Base-by-base conservation (phyloP, 192 early-diverging fungal species). In the Lunasporangiospora selenospora region DNA sequence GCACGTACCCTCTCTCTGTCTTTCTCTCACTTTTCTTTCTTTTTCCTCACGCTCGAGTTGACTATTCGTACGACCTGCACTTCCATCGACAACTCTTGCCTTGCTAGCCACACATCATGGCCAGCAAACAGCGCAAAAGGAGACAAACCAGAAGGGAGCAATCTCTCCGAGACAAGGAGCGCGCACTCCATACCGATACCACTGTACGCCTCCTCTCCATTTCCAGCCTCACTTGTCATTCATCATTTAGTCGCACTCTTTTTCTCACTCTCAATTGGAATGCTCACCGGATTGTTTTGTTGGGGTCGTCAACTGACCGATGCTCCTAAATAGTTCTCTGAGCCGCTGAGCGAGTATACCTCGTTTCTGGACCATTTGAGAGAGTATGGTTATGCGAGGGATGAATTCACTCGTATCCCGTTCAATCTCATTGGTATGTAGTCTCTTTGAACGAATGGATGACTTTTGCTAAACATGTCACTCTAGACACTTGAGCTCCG, bases 361-460 rank as follows among this genome's bases (percentile, higher is more conserved):
- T 47, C 53, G 6, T 73, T 77, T 34, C 56, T 75, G 30, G 77
- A 67, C 24, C 42, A 53, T 43, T 52, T 75, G 27, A 71, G 77
- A 45, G 62, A 53, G 32, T 48, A 69, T 37, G 77, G 69, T 11
- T 78, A 78, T 58, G 77, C 75, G 38, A 58, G 62, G 10, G 61
- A 78, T 34, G 70, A 75, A 33, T 80, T 62, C 27, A 76, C 73
- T 26, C 48, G 64, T 16, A 83, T 83, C 23, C 79, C 82, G 2
- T 33, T 79, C 21, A 80, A 83, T 26, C 66, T 81, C 43, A 81
- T 83, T 9, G 82, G 82, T 83, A 79, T 61, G 16, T 46, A 33
- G 1, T 2, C n/a, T n/a, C n/a, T n/a, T n/a, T n/a, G n/a, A n/a
- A n/a, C n/a, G n/a, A n/a, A n/a, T n/a, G n/a, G n/a, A n/a, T n/a